Evolutionary conservation across 441 rosid genomes (phyloP), one percentile per base, ranked within the genome.

Genomic region (Metrosideros polymorpha): DNA sequence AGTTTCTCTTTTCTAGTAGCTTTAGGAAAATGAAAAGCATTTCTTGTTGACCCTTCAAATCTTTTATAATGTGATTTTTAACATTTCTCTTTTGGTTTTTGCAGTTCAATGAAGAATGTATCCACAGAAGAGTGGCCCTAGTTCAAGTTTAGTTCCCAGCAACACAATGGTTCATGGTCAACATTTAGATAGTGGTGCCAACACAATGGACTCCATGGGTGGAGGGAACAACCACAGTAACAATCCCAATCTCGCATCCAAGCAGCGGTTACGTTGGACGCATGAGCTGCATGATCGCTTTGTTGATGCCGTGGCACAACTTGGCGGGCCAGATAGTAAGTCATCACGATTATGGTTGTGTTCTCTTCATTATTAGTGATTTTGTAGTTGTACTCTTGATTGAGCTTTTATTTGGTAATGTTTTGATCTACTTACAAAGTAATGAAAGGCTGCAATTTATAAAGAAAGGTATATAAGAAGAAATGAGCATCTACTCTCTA

Each of bases 311-410:
- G 96, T 94, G 22, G 94, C 95, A 79, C 97, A 94, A 90, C 96
- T 94, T 87, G 97, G 97, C 66, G 97, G 97, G 86, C 96, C 96
- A 71, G 97, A 94, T 89, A 90, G 97, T 94, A 87, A 92, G 96
- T 93, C 84, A 84, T 85, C 63, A 43, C 82, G 57, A 39, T 66
- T 66, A 84, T 75, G 17, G 24, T 12, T 43, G 61, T 35, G 22
- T 49, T 49, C 47, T n/a, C 24, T n/a, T 22, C 47, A 35, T 29
- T 83, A 56, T 83, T 32, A 18, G n/a, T 32, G 1, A 75, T 63
- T 83, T 5, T 47, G 39, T 22, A 79, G 82, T 71, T 76, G 24
- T 35, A 24, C 39, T 18, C 47, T 43, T 42, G 45, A 10, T 51
- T 75, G 32, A 35, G 24, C 27, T 42, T 52, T 51, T 35, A 24